Evolutionary conservation across 2,329 filamentous ascomycete genomes (phyloP).

Genomic region (Aspergillus puulaauensis): DNA sequence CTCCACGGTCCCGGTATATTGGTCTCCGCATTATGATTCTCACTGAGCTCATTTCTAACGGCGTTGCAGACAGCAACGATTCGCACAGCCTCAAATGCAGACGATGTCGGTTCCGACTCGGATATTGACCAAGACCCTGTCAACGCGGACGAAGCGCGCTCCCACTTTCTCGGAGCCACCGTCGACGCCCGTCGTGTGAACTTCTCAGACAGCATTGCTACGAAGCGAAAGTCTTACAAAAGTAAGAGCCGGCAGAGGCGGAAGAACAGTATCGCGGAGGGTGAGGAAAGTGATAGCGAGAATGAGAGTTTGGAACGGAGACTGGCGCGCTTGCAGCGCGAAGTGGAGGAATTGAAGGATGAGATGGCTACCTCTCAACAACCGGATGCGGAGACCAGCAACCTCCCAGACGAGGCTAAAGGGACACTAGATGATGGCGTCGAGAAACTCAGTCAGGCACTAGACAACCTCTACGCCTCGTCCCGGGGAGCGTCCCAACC

Average conservation of each 20-base stretch:
- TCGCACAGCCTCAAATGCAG: constrained; percentile 58
- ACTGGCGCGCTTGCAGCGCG: constrained; percentile 77
- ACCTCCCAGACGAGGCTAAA: constrained; percentile 45
- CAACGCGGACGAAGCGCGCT: constrained; percentile 75
- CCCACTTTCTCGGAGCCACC: constrained; percentile 71
- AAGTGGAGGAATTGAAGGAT: constrained; percentile 72
- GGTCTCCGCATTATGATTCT: not conserved
- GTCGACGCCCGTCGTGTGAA: constrained; percentile 78
- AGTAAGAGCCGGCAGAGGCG: constrained; percentile 67
- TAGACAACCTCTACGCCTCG: constrained; percentile 62
- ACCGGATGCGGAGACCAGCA: constrained; percentile 54
- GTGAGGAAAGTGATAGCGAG: constrained; percentile 74
- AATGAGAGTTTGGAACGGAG: constrained; percentile 75
- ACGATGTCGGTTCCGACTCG: constrained; percentile 52
- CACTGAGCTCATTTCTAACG: constrained; percentile 16
- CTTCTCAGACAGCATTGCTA: constrained; percentile 84
- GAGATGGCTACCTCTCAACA: constrained; percentile 40
- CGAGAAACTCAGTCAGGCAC: constrained; percentile 66
- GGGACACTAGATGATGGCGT: constrained; percentile 56
- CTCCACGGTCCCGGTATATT: constrained; percentile 75
- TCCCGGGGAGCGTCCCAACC: constrained; percentile 25
- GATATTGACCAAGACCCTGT: constrained; percentile 76
- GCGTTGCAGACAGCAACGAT: constrained; percentile 46
- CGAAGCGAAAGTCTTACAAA: constrained; percentile 80
- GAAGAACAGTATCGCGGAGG: constrained; percentile 49